Evolutionary conservation across 1,284 basidiomycete genomes (phyloP).

Genomic region (Amylostereum areolatum): DNA sequence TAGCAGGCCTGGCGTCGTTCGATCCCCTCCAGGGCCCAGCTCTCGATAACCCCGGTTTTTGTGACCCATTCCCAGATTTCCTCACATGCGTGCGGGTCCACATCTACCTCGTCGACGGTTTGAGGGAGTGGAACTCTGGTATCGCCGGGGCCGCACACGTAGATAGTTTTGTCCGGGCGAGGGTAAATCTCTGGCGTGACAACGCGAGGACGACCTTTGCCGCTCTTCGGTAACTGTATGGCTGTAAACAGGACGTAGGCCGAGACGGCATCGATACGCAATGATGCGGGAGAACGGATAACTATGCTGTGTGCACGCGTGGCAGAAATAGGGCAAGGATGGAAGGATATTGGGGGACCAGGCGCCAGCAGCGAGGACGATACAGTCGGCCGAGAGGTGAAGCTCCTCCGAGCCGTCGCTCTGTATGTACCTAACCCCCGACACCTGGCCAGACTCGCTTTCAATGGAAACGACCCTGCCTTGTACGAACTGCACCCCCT

Average conservation of each 20-base stretch:
- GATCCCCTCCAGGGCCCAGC: constrained; percentile 26
- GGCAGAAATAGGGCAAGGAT: constrained; percentile 46
- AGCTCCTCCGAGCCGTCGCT: constrained; percentile 22
- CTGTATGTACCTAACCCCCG: constrained; percentile 46
- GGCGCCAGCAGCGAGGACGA: constrained; percentile 79
- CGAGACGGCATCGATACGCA: constrained; percentile 35
- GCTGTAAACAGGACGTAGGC: constrained; percentile 29
- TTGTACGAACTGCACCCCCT: constrained; percentile 39
- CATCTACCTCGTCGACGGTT: constrained; percentile 55
- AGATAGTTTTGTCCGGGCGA: constrained; percentile 61
- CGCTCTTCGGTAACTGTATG: constrained; percentile 1
- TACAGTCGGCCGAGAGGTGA: constrained; percentile 47
- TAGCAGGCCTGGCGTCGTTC: constrained; percentile 64
- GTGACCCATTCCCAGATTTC: constrained; percentile 45
- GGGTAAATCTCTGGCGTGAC: constrained; percentile 66
- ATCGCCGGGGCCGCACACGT: constrained; percentile 66
- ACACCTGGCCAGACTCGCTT: constrained; percentile 35
- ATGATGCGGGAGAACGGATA: constrained; percentile 34
- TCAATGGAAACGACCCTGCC: constrained; percentile 40
- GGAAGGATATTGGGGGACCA: constrained; percentile 69
- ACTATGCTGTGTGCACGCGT: constrained; percentile 68
- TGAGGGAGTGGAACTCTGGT: constrained; percentile 44
- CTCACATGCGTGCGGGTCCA: constrained; percentile 49
- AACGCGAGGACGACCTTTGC: not conserved
- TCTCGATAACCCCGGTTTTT: constrained; percentile 43